Evolutionary conservation across 352 stramenopile species (phyloP).

Genomic region (Phytophthora macrochlamydospora): DNA sequence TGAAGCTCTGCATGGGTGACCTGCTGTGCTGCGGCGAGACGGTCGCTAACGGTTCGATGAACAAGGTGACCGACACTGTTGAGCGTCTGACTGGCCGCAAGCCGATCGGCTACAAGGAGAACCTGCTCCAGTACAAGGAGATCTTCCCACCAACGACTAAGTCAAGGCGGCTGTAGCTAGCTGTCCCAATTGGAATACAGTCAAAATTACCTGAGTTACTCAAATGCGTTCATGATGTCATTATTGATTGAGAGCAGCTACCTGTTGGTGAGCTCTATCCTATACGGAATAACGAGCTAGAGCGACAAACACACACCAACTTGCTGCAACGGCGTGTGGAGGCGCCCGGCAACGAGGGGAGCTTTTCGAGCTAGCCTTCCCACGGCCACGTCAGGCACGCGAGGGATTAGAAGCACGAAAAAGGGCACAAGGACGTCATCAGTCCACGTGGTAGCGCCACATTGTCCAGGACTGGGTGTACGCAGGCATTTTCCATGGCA

Average conservation of each 20-base stretch:
- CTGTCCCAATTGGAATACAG: background rate
- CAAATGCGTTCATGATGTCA: too few species aligned
- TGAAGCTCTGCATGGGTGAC: slow-evolving; percentile 35
- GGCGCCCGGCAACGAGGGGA: background rate
- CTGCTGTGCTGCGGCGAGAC: slow-evolving; percentile 33
- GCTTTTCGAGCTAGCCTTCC: background rate
- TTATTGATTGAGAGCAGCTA: too few species aligned
- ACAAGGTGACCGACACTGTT: slow-evolving; percentile 21
- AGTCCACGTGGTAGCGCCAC: background rate
- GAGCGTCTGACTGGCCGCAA: slow-evolving; percentile 35
- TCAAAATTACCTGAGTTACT: too few species aligned
- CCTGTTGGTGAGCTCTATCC: too few species aligned
- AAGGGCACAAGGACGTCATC: background rate
- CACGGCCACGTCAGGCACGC: background rate
- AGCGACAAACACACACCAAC: too few species aligned
- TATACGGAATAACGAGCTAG: too few species aligned
- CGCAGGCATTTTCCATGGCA: background rate
- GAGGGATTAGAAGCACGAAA: slow-evolving; percentile 2
- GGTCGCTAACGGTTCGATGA: slow-evolving; percentile 35
- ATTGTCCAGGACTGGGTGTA: slow-evolving; percentile 3
- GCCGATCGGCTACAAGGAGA: slow-evolving; percentile 24
- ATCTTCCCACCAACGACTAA: slow-evolving; percentile 19
- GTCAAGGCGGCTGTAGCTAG: background rate
- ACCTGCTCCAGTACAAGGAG: slow-evolving; percentile 29
- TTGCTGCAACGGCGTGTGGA: background rate